phyloP scores from a whole-genome alignment of 306 rosid species.

The Mimosa pudica region DNA sequence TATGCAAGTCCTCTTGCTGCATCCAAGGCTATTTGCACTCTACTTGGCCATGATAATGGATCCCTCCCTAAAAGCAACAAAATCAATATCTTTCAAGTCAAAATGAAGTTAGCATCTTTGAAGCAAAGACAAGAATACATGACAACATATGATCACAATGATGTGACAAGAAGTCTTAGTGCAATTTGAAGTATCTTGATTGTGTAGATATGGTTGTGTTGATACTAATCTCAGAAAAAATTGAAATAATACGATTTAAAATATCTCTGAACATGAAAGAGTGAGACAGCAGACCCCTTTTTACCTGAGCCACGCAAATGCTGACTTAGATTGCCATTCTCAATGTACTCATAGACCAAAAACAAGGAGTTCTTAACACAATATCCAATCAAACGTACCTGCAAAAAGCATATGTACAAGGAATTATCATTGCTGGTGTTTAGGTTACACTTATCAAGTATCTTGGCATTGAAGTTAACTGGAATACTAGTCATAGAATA shows the following conservation, averaged over 20 bases:
- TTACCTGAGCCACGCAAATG: conserved; percentile 68
- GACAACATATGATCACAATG: not conserved
- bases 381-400: conserved; percentile 78
- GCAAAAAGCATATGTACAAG: conserved; percentile 33
- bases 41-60: conserved; percentile 66
- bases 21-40: conserved; percentile 80
- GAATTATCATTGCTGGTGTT: not conserved
- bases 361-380: conserved; percentile 71
- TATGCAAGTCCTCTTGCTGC: conserved; percentile 80
- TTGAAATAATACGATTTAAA: not conserved
- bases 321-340: conserved; percentile 66
- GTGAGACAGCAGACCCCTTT: not conserved
- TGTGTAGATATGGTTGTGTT: not conserved
- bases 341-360: conserved; percentile 76
- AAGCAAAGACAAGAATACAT: not conserved
- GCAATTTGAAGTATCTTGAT: not conserved
- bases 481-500: not conserved
- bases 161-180: not conserved
- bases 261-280: not conserved
- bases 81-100: conserved; percentile 23
- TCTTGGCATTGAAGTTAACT: not conserved
- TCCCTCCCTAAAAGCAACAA: conserved; percentile 47
- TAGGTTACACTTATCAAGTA: not conserved
- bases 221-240: not conserved
- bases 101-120: not conserved